A percentile compares a stretch with the other conserved stretches of the same genome.
Conservation (phyloP, 331 rosid genomes). For the Spiraea crenata region DNA sequence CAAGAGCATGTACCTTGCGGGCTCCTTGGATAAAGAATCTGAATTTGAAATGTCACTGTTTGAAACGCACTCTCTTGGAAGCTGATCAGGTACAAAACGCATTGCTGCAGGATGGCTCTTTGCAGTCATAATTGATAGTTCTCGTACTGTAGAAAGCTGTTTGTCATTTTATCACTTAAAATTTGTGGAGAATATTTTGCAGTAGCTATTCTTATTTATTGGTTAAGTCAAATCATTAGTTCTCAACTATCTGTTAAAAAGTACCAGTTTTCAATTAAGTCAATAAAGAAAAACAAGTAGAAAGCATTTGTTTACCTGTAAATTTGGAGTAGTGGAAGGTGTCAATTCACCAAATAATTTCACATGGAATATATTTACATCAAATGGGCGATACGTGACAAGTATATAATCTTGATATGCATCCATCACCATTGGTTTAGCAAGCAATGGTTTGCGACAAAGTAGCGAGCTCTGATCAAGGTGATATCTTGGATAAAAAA, state of each 20-base stretch:
- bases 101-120: conserved; percentile 99
- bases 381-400: conserved; percentile 90
- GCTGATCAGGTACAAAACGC: conserved; percentile 94
- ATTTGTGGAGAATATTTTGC: conserved; percentile 47
- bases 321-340: conserved; percentile 68
- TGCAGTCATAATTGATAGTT: conserved; percentile 97
- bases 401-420: conserved; percentile 85
- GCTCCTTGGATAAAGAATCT: conserved; percentile 63
- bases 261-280: conserved; percentile 13
- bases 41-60: conserved; percentile 52
- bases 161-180: conserved; percentile 98
- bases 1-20: conserved; percentile 65
- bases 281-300: conserved; percentile 24
- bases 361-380: conserved; percentile 83
- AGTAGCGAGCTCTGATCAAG: conserved; percentile 98
- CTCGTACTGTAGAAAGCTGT: conserved; percentile 99
- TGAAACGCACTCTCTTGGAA: conserved; percentile 57
- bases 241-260: conserved; percentile 14
- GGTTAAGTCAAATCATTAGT: conserved; percentile 13
- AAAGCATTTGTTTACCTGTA: conserved; percentile 65
- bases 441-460: conserved; percentile 79
- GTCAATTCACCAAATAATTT: conserved; percentile 82
- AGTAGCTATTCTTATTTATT: conserved; percentile 18
- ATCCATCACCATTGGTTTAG: conserved; percentile 97
- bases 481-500: conserved; percentile 96